Base-by-base conservation (phyloP, 495 filamentous ascomycete genomes). In the Aspergillus bertholletiae region DNA sequence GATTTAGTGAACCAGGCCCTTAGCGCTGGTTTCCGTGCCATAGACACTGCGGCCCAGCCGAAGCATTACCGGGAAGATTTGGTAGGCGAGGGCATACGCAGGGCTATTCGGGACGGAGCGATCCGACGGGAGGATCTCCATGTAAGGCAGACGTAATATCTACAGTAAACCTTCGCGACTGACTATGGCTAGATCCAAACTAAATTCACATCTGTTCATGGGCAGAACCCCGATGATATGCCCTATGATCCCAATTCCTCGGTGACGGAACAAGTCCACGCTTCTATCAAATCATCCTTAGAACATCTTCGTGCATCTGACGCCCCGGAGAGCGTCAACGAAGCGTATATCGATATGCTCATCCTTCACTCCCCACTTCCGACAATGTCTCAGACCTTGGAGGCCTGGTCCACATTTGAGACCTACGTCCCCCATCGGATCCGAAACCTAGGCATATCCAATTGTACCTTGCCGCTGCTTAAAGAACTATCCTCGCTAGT, bases 41-140 rank as follows among this genome's bases (percentile, higher is more conserved):
- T 93, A 49, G 90, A 95, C 61, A 92, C 88, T 0, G 89, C 88
- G 6, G 87, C 86, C 44, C 89, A 92, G 62, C 88, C 88, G 13
- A 79, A 79, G 53, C 90, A 93, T 67, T 94, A 93, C 60, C 79
- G 84, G 51, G 89, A 95, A 66, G 70, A 81, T 53, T 70, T 86
- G n/a, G 85, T 89, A 0, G 88, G 86, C 3, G 76, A 80, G 21
- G 89, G 82, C 0, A 74, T 92, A 43, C 72, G 76, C 47, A 65
- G 71, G 49, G 85, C 83, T 23, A 76, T 89, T 54, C 54, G 64
- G 15, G 80, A 83, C 34, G 82, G 81, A 3, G 68, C 80, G 15
- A 70, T 88, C 48, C 78, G 68, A 27, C 75, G 88, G 34, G 70
- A 76, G 24, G 83, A 88, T 47, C 51, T 92, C 46, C 88, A 80